A percentile compares a stretch with the other conserved stretches of the same genome.
Evolutionary conservation across 2,329 filamentous ascomycete species (phyloP).

Genomic region (Fusarium sp.): DNA sequence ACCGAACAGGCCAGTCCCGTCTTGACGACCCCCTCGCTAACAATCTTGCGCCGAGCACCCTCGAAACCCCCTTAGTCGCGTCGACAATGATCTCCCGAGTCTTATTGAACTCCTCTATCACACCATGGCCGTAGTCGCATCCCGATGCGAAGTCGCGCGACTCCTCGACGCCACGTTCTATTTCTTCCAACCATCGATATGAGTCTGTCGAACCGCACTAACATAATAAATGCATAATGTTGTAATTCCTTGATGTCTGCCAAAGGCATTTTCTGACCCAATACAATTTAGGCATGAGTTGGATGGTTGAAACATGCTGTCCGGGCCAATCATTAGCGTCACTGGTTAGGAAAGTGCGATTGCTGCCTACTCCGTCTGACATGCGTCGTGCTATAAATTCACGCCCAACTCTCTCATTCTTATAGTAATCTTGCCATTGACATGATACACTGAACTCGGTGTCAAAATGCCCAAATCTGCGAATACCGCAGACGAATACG

Average conservation of each 20-base stretch:
- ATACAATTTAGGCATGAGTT: background rate
- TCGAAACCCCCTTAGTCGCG: background rate
- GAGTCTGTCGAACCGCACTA: background rate
- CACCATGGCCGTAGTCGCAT: background rate
- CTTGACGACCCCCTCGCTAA: background rate
- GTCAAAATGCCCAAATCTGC: conserved; percentile 22
- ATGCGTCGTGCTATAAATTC: background rate
- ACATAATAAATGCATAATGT: background rate
- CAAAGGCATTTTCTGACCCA: no score
- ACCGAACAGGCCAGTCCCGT: background rate
- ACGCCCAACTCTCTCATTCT: background rate
- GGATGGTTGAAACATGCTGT: background rate
- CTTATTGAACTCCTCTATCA: background rate
- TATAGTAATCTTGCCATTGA: background rate
- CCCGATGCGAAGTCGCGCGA: background rate
- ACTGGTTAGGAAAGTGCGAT: background rate
- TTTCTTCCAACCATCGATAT: background rate
- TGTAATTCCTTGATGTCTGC: background rate
- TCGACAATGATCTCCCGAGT: no score
- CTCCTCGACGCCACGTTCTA: background rate
- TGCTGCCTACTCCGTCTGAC: conserved; percentile 7
- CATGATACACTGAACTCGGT: background rate
- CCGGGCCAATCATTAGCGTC: background rate
- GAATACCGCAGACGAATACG: conserved; percentile 33
- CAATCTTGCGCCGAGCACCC: background rate